phyloP scores from a whole-genome alignment of 2,329 filamentous ascomycete genomes.

The Chaetothyriales sp. region DNA sequence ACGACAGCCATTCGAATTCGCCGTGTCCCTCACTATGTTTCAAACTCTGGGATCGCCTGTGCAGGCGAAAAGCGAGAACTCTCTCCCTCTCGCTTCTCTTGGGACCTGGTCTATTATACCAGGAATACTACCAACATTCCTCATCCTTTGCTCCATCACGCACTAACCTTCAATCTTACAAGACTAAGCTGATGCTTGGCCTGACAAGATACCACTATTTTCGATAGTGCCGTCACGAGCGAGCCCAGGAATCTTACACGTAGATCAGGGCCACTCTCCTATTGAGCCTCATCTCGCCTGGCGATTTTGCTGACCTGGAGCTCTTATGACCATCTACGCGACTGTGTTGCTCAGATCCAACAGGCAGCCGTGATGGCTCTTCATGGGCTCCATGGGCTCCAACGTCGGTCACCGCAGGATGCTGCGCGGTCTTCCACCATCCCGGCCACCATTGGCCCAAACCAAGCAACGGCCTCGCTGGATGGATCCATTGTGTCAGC shows the following conservation, averaged over 20 bases:
- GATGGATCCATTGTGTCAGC: not conserved
- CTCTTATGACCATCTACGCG: not conserved
- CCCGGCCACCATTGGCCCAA: not conserved
- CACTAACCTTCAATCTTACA: not conserved
- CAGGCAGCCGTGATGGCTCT: not conserved
- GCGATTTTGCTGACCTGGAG: not conserved
- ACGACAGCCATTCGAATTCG: not conserved
- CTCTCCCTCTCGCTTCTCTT: conserved; percentile 1
- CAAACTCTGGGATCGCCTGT: not conserved
- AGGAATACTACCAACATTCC: conserved; percentile 1
- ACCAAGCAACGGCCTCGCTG: not conserved
- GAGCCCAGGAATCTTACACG: not conserved
- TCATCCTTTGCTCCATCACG: not conserved
- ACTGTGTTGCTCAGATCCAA: not conserved
- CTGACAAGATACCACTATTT: not conserved
- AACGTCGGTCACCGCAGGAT: not conserved
- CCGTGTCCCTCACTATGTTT: not conserved
- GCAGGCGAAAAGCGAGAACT: not conserved
- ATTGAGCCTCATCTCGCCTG: not conserved
- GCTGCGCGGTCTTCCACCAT: not conserved
- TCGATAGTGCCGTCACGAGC: not conserved
- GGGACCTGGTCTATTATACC: not conserved
- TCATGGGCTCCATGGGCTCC: not conserved
- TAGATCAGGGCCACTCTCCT: not conserved
- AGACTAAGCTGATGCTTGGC: not conserved